These are phyloP conservation scores for Arctium minus DNA, from an alignment of 129 eudicot genomes.

Conservation along the genomic window DNA sequence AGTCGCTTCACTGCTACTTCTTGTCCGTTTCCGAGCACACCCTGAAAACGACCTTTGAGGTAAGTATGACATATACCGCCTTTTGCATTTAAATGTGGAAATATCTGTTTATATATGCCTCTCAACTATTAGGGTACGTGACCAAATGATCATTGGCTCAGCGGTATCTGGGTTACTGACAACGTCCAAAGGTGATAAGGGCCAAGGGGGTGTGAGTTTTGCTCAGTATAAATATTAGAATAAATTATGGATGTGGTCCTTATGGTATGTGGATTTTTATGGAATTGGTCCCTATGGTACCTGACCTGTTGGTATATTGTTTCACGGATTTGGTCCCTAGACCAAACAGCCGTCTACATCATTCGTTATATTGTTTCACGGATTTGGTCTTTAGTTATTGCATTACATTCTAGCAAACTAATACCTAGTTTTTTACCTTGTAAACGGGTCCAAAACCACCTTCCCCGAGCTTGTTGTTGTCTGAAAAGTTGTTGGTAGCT, in stretches of 20 bases:
- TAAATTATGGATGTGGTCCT: not conserved
- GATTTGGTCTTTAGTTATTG: not conserved
- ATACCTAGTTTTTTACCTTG: constrained; percentile 8
- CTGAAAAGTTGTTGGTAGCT: constrained; percentile 38
- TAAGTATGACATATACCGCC: not conserved
- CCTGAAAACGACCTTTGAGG: constrained; percentile 6
- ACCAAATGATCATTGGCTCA: not conserved
- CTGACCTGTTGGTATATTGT: no score
- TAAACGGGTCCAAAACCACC: constrained; percentile 50
- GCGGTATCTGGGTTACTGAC: not conserved
- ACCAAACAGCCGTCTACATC: no score
- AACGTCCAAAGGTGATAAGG: not conserved
- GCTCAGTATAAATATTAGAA: not conserved
- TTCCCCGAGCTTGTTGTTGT: constrained; percentile 39
- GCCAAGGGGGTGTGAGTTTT: not conserved
- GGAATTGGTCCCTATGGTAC: no score
- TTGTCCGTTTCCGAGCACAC: constrained; percentile 22
- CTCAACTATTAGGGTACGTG: not conserved
- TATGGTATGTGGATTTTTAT: not conserved
- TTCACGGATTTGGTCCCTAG: no score
- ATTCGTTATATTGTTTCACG: no score
- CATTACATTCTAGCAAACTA: not conserved
- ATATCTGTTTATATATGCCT: not conserved
- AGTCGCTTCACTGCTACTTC: constrained; percentile 54
- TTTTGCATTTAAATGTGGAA: not conserved